These are phyloP conservation scores for Diaporthe eres DNA, from an alignment of 2,329 filamentous ascomycete genomes.

Conservation along the genomic window DNA sequence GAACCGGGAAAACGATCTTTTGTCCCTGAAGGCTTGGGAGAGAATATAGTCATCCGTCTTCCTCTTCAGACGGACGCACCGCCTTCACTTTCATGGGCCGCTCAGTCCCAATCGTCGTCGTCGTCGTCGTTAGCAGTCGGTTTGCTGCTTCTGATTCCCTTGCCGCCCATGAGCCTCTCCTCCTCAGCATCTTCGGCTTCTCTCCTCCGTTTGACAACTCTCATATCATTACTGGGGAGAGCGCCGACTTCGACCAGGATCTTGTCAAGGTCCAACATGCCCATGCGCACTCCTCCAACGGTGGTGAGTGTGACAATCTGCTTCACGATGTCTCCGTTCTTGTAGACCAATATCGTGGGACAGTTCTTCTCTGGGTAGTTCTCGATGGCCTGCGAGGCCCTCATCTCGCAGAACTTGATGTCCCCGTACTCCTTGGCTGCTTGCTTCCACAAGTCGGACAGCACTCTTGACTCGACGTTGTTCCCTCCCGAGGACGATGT, in stretches of 20 bases:
- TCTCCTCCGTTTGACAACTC: slow-evolving; percentile 75
- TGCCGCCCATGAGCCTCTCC: slow-evolving; percentile 63
- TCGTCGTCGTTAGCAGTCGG: slow-evolving; percentile 61
- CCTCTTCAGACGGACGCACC: not conserved
- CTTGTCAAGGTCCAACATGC: slow-evolving; percentile 82
- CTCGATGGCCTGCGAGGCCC: slow-evolving; percentile 92
- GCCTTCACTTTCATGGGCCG: not conserved
- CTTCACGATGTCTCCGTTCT: slow-evolving; percentile 90
- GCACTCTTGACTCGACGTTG: slow-evolving; percentile 86
- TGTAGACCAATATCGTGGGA: slow-evolving; percentile 93
- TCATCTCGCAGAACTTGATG: slow-evolving; percentile 97
- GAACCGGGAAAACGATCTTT: not conserved
- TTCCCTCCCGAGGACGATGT: slow-evolving; percentile 79
- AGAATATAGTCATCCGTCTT: not conserved
- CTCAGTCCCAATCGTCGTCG: slow-evolving; percentile 75
- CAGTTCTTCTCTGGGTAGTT: slow-evolving; percentile 96
- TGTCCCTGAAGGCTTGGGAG: not conserved
- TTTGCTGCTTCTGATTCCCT: slow-evolving; percentile 62
- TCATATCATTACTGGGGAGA: slow-evolving; percentile 82
- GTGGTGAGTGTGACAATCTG: slow-evolving; percentile 92
- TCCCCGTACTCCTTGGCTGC: slow-evolving; percentile 90
- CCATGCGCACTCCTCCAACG: slow-evolving; percentile 79
- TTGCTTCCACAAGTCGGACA: slow-evolving; percentile 89
- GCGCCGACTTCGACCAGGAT: slow-evolving; percentile 87
- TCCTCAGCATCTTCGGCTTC: slow-evolving; percentile 73